Conservation (phyloP, 768 basidiomycete genomes). For the Baorangia bicolor region DNA sequence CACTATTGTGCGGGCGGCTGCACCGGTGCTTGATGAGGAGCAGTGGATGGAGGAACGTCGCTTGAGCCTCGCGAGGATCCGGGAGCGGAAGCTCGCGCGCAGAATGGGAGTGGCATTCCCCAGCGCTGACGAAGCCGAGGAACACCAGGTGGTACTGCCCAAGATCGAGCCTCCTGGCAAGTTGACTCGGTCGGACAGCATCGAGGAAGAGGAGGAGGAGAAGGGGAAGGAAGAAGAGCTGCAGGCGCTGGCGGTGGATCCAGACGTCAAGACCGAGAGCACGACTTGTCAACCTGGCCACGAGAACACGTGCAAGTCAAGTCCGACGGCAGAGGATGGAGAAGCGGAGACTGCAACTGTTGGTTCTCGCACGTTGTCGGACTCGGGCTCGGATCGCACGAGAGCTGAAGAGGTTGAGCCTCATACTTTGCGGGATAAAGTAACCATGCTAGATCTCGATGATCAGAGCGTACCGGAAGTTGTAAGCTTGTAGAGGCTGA, state of each 20-base stretch:
- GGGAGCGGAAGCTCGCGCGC: constrained; percentile 33
- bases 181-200: constrained; percentile 32
- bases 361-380: constrained; percentile 27
- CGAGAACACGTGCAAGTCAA: neutral
- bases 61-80: constrained; percentile 30
- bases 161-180: constrained; percentile 24
- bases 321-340: constrained; percentile 13
- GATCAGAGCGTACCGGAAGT: constrained; percentile 17
- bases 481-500: constrained; percentile 14
- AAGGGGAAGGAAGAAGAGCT: constrained; percentile 16
- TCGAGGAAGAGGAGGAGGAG: constrained; percentile 32
- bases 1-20: neutral
- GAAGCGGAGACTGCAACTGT: constrained; percentile 24
- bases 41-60: constrained; percentile 38
- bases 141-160: constrained; percentile 17
- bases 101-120: constrained; percentile 30
- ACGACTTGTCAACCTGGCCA: constrained; percentile 1
- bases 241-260: neutral
- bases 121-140: constrained; percentile 5
- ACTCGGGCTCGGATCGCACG: constrained; percentile 31
- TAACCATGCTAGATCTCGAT: constrained; percentile 26
- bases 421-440: constrained; percentile 29
- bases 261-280: neutral
- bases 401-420: constrained; percentile 24
- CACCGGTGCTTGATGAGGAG: constrained; percentile 26